Evolutionary conservation across 1,284 basidiomycete genomes (phyloP), one percentile per base, ranked within the genome.

Genomic region (Paramarasmius palmivorus): DNA sequence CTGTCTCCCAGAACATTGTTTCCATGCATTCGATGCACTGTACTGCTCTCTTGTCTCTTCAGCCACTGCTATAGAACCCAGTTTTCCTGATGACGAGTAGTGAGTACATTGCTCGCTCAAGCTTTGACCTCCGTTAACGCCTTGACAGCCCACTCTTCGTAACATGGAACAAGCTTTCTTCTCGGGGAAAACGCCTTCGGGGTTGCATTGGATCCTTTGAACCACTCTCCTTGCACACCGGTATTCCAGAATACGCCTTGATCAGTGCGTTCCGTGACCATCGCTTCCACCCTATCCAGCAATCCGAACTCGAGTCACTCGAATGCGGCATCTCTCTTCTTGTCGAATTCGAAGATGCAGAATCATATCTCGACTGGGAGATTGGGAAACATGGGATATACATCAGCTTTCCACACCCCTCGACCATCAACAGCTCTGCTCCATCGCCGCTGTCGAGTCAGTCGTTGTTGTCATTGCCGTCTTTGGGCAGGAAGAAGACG

Each of bases 181-280:
- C 79, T 56, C 79, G 82, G 57, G 82, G 83, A 40, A 78, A 84
- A 36, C 76, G 84, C 45, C 76, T 99, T 56, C 78, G 96, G 56
- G 96, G 96, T 22, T 99, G 96, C 72, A 98, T 99, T 61, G 96
- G 96, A 63, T 95, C 86, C 66, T 99, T 99, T 67, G 85, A 89
- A 42, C 80, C 93, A 2, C 79, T 89, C 67, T 75, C 85, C 6
- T 76, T 98, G 22, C 81, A 78, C 39, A 78, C 88, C 25, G 95
- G 94, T 9, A 69, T 99, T 53, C 81, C 82, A 47, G 92, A 98
- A 62, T 99, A 98, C 67, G 95, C 96, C 32, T 79, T 94, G 59
- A 85, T 90, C 67, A 94, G 92, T 66, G 88, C 88, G 20, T 88
- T 90, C 71, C 76, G 78, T 63, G 90, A 90, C 68, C 75, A 76